A percentile compares a stretch with the other conserved stretches of the same genome.
These are phyloP conservation scores for Phytophthora melonis DNA, from an alignment of 352 stramenopile species.

Conservation along the genomic window DNA sequence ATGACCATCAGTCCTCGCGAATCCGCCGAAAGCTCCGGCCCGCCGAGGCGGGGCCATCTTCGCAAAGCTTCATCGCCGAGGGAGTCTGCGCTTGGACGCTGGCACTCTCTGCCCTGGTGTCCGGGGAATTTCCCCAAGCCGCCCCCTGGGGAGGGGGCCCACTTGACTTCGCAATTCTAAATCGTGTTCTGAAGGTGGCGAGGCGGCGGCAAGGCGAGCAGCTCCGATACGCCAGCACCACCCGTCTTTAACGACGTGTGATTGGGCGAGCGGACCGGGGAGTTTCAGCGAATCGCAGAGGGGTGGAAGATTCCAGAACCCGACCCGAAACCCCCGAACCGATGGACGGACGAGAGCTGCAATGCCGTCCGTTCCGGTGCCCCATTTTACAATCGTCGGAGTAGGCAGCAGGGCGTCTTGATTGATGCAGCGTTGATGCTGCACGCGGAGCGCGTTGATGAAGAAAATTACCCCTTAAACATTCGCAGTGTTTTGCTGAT, in stretches of 20 bases:
- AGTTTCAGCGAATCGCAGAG: slow-evolving; percentile 22
- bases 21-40: slow-evolving; percentile 52
- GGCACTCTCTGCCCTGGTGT: slow-evolving; percentile 91
- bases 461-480: slow-evolving; percentile 84
- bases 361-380: slow-evolving; percentile 1
- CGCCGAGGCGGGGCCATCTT: slow-evolving; percentile 48
- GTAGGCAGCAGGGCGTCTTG: background rate
- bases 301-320: slow-evolving; percentile 30
- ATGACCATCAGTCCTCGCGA: slow-evolving; percentile 89
- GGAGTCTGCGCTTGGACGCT: slow-evolving; percentile 84
- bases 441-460: slow-evolving; percentile 63
- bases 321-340: background rate
- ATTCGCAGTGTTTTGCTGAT: slow-evolving; percentile 89
- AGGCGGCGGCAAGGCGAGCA: background rate
- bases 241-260: slow-evolving; percentile 10
- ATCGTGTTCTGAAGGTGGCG: slow-evolving; percentile 80
- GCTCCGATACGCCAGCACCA: slow-evolving; percentile 17
- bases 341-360: slow-evolving; percentile 20
- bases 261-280: slow-evolving; percentile 5
- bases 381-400: slow-evolving; percentile 6
- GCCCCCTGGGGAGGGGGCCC: slow-evolving; percentile 41
- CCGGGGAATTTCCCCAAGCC: slow-evolving; percentile 93
- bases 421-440: slow-evolving; percentile 3
- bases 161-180: slow-evolving; percentile 94
- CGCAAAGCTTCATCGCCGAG: slow-evolving; percentile 69